phyloP scores from a whole-genome alignment of 352 stramenopile genomes.

The Phytophthora foliorum region DNA sequence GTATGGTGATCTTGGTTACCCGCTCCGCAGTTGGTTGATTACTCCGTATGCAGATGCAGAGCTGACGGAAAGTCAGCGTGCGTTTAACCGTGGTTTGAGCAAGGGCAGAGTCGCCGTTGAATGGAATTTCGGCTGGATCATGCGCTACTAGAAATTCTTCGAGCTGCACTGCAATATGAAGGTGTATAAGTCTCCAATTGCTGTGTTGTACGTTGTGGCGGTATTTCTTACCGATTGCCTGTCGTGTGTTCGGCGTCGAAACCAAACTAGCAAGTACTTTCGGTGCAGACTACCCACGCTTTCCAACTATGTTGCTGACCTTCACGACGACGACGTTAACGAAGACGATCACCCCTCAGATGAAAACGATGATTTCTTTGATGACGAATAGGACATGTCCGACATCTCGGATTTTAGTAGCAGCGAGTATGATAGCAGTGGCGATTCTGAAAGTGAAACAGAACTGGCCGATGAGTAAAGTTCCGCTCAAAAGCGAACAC shows the following conservation, averaged over 20 bases:
- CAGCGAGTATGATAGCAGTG: not conserved
- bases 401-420: not conserved
- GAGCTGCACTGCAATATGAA: conserved; percentile 11
- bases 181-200: not conserved
- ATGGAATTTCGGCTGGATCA: conserved; percentile 12
- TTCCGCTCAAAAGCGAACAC: no score
- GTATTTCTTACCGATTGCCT: not conserved
- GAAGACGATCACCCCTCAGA: conserved; percentile 1
- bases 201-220: not conserved
- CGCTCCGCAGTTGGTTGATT: conserved; percentile 1
- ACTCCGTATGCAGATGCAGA: conserved; percentile 1
- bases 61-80: not conserved
- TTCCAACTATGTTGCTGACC: not conserved
- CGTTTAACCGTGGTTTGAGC: conserved; percentile 6
- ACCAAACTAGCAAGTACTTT: conserved; percentile 2
- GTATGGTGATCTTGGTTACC: conserved; percentile 11
- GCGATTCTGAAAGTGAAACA: no score
- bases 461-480: not conserved
- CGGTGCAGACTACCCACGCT: conserved; percentile 6
- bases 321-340: not conserved
- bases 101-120: conserved; percentile 5
- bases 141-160: conserved; percentile 16
- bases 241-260: not conserved
- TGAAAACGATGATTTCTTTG: conserved; percentile 5
- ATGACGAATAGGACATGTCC: not conserved